Evolutionary conservation across 2,329 filamentous ascomycete species (phyloP), one percentile per base, ranked within the genome.

Genomic region (Davidsoniella eucalypti): DNA sequence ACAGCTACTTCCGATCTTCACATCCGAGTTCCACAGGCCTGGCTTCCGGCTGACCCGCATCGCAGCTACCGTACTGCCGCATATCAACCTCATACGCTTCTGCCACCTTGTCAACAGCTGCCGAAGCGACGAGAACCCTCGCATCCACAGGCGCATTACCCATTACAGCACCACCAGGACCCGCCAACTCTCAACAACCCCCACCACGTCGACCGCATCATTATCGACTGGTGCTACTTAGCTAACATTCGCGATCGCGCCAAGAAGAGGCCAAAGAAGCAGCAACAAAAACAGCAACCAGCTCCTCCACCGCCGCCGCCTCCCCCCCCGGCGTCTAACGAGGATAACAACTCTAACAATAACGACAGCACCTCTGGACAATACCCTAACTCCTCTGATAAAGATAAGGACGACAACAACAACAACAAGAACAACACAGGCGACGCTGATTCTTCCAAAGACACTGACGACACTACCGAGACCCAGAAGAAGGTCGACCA

Each of bases 71-170:
- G 29, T 33, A 12, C 29, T 33, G 4, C 12, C 6, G 29, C 21
- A 39, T 46, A 8, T 25, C 26, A 33, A 8, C 26, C 9, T 17
- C 26, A 17, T 46, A 17, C 44, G 16, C 17, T 29, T 39, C 44
- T 21, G 9, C 58, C 58, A 55, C 58, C 61, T 59, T 59, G 59
- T 60, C 52, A 46, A 44, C 29, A 54, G 54, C 56, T 54, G 44
- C 47, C 54, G 55, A 55, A 50, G 42, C 44, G 12, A 50, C 8
- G 29, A 33, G 29, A 33, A 10, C 38, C 43, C 43, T 48, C 40
- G 8, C 26, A 49, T 25, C 40, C 12, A 33, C 47, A 44, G 47
- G 10, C 47, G 40, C 47, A 36, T 37, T 37, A 25, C 36, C 5
- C 9, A 6, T 9, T 26, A n/a, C 18, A 10, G 6, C 37, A 41